Evolutionary conservation across 1,284 basidiomycete genomes (phyloP).

Genomic region (Abortiporus biennis): DNA sequence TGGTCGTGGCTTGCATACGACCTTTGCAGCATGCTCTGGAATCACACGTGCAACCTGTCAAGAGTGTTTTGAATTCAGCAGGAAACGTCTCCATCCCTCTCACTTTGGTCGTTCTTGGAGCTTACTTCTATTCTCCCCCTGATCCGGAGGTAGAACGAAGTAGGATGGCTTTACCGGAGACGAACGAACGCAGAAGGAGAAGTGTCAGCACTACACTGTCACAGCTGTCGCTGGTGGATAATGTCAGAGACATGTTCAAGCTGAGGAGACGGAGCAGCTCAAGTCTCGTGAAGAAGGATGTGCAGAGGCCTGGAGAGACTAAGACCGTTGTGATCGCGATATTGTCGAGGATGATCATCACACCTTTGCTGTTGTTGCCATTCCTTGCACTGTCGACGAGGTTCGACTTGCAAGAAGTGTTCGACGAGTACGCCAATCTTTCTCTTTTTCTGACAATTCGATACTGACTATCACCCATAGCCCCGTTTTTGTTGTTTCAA

Average conservation of each 20-base stretch:
- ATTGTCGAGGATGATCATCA: constrained; percentile 78
- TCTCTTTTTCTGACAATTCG: constrained; percentile 11
- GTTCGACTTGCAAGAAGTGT: constrained; percentile 57
- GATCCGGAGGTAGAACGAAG: constrained; percentile 14
- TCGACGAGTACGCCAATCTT: constrained; percentile 59
- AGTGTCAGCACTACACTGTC: constrained; percentile 18
- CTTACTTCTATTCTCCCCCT: constrained; percentile 71
- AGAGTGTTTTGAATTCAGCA: constrained; percentile 64
- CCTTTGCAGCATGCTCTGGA: constrained; percentile 71
- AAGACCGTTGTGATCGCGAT: constrained; percentile 80
- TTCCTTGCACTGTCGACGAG: constrained; percentile 60
- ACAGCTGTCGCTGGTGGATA: constrained; percentile 32
- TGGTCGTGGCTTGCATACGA: constrained; percentile 76
- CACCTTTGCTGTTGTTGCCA: constrained; percentile 75
- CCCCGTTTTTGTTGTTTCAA: constrained; percentile 80
- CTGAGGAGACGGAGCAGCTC: constrained; percentile 17
- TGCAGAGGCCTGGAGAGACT: constrained; percentile 57
- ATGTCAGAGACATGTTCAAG: constrained; percentile 36
- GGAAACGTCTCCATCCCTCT: constrained; percentile 86
- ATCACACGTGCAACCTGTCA: constrained; percentile 58
- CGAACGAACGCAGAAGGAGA: constrained; percentile 1
- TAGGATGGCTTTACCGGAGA: constrained; percentile 13
- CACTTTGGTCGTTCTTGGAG: constrained; percentile 88
- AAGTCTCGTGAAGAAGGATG: constrained; percentile 12
- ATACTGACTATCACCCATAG: constrained; percentile 29